Conservation (phyloP, 78 protist genomes). For the slime mould (Dictyostelium discoideum) region DNA sequence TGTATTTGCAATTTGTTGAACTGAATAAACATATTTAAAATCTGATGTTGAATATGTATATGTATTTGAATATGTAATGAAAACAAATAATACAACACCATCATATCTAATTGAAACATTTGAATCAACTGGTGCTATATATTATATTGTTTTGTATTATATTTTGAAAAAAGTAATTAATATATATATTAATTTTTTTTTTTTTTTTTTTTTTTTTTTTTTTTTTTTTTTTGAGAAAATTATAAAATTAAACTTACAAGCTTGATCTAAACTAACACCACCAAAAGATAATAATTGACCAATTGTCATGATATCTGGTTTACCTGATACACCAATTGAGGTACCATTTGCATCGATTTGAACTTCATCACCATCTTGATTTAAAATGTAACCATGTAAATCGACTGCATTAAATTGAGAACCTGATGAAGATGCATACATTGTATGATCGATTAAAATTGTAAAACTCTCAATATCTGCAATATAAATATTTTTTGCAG, state of each 20-base stretch:
- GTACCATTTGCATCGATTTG: neutral
- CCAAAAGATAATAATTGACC: constrained; percentile 21
- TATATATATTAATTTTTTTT: too few relatives aligned
- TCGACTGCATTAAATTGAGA: constrained; percentile 52
- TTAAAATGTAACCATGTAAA: constrained; percentile 11
- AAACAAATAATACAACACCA: constrained; percentile 45
- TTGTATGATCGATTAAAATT: constrained; percentile 63
- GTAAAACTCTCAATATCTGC: constrained; percentile 65
- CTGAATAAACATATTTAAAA: constrained; percentile 34
- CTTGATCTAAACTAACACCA: constrained; percentile 36
- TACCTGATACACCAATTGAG: constrained; percentile 31
- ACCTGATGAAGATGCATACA: constrained; percentile 17
- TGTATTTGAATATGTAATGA: constrained; percentile 61
- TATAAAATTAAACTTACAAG: neutral
- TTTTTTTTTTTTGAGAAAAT: neutral
- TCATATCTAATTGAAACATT: constrained; percentile 38
- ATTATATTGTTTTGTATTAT: too few relatives aligned
- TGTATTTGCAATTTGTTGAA: constrained; percentile 6
- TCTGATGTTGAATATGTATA: constrained; percentile 16
- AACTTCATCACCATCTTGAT: constrained; percentile 30
- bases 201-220: too few relatives aligned
- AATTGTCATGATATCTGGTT: constrained; percentile 28
- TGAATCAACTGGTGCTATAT: constrained; percentile 8
- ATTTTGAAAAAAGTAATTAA: too few relatives aligned
- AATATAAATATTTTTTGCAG: neutral